Evolutionary conservation across 768 basidiomycete species (phyloP).

Genomic region (Terana coerulea): DNA sequence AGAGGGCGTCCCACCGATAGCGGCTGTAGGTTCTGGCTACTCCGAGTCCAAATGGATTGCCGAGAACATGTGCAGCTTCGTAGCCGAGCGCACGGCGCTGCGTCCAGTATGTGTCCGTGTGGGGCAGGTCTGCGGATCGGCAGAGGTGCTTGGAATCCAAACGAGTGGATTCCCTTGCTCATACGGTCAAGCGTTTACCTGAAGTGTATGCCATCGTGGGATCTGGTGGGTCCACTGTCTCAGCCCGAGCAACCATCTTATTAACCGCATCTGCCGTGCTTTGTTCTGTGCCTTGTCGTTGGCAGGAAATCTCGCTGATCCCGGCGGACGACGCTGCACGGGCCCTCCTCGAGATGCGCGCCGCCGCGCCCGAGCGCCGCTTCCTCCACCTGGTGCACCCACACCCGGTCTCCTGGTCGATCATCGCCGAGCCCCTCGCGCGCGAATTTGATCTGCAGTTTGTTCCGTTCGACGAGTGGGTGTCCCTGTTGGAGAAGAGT

Average conservation of each 20-base stretch:
- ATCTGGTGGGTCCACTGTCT: slow-evolving; percentile 2
- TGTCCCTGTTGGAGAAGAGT: slow-evolving; percentile 13
- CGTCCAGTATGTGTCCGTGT: slow-evolving; percentile 31
- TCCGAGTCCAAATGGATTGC: slow-evolving; percentile 31
- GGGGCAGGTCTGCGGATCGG: slow-evolving; percentile 35
- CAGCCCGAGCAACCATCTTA: background rate
- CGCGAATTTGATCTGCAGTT: slow-evolving; percentile 19
- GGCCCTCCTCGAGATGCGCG: slow-evolving; percentile 23
- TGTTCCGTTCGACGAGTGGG: slow-evolving; percentile 26
- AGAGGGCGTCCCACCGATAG: slow-evolving; percentile 12
- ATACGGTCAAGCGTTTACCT: slow-evolving; percentile 19
- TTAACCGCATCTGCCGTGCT: background rate
- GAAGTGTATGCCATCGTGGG: slow-evolving; percentile 2
- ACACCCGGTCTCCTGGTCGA: slow-evolving; percentile 18
- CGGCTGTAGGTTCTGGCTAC: slow-evolving; percentile 28
- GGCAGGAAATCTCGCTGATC: slow-evolving; percentile 23
- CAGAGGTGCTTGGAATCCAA: slow-evolving; percentile 37
- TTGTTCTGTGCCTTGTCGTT: too few relatives aligned
- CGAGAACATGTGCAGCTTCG: slow-evolving; percentile 21
- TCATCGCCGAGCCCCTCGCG: slow-evolving; percentile 16
- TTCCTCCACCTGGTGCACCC: slow-evolving; percentile 24
- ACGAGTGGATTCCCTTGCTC: slow-evolving; percentile 35
- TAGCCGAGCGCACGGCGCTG: slow-evolving; percentile 18
- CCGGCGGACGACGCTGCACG: slow-evolving; percentile 24
- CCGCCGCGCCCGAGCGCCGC: background rate